Conservation (phyloP, 345 rosid genomes). For the Reutealis trisperma region DNA sequence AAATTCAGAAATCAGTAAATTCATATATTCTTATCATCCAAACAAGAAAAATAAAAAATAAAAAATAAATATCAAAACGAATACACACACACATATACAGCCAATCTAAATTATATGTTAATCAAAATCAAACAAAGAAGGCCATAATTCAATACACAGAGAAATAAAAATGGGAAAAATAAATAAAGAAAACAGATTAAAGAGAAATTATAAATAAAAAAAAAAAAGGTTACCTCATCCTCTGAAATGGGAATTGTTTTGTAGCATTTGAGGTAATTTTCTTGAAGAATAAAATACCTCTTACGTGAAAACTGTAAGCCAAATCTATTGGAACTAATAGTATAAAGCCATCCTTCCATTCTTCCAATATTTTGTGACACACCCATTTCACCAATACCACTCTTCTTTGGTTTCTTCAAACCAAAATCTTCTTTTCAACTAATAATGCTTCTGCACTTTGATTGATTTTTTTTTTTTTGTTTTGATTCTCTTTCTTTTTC, state of each 20-base stretch:
- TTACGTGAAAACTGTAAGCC: conserved; percentile 76
- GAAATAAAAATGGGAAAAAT: background rate
- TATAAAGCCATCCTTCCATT: conserved; percentile 93
- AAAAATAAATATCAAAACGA: background rate
- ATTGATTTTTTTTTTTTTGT: background rate
- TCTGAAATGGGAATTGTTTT: conserved; percentile 57
- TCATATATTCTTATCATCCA: background rate
- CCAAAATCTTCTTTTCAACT: no score
- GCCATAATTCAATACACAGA: background rate
- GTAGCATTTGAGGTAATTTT: conserved; percentile 59
- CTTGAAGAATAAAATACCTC: conserved; percentile 71
- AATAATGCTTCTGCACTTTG: background rate
- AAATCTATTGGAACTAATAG: conserved; percentile 72
- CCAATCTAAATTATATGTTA: conserved; percentile 1
- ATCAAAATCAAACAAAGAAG: conserved; percentile 3
- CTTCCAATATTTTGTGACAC: conserved; percentile 39
- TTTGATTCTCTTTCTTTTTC: background rate
- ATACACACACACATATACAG: background rate
- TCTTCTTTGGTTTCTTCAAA: background rate
- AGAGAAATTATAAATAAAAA: background rate
- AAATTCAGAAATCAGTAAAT: background rate
- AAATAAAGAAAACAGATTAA: background rate
- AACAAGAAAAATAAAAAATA: background rate
- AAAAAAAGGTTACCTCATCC: conserved; percentile 43
- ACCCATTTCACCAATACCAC: conserved; percentile 34